Evolutionary conservation across 169 alveolate species (phyloP), one percentile per base, ranked within the genome.

Genomic region (Neospora caninum): DNA sequence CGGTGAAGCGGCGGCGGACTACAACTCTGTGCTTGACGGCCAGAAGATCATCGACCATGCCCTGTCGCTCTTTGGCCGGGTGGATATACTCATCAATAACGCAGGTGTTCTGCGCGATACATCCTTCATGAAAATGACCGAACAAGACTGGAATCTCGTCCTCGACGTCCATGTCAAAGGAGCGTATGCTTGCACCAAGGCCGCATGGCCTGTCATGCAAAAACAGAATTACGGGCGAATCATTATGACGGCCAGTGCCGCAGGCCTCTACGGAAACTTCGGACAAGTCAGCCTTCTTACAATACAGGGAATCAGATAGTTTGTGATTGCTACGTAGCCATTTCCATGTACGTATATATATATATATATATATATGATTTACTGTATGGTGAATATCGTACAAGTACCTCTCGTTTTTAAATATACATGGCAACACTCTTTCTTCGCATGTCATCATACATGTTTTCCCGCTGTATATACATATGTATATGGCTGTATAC

Each of bases 81-180:
- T 94, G 53, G 99, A 98, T 95, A 96, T 98, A 69, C 93, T 98
- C 49, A 94, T 98, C 93, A 98, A 98, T 97, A 98, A 98, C 88
- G 99, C 99, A 18, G 99, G 99, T 25, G 97, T 98, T 34, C 93
- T 98, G 43, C 97, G 99, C 91, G 99, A 98, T 91, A 96, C 96
- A n/a, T 93, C 98, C 54, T 95, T 98, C 91, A 92, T 93, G 80
- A 98, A 98, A 92, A 97, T 98, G 98, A 96, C 96, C 13, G 98
- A 97, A 20, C 93, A 93, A 45, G 99, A 97, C 95, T 97, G 98
- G 98, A 97, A 97, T 80, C 91, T 95, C 53, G 96, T 97, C 64
- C 95, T 97, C 13, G 83, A 78, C 67, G 94, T 97, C 36, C 99
- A 98, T 93, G 91, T 97, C 86, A 97, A 96, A 69, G 99, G 99